phyloP scores from a whole-genome alignment of 257 asterid species.

The Petunia axillaris region DNA sequence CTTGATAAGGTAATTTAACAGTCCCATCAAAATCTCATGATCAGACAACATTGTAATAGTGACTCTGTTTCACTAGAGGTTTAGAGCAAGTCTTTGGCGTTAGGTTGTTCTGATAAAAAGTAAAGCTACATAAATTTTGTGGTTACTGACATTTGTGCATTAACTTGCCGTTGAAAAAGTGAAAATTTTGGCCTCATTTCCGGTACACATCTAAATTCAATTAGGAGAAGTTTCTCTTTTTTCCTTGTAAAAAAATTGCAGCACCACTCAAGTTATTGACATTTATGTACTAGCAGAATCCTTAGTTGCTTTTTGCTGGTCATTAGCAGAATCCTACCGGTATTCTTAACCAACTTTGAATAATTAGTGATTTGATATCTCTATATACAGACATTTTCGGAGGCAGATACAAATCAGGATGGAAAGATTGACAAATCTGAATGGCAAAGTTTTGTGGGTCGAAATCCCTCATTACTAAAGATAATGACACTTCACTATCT shows the following conservation, averaged over 20 bases:
- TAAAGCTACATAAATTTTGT: no score
- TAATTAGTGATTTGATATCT: constrained; percentile 15
- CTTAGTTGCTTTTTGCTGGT: not conserved
- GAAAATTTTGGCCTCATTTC: not conserved
- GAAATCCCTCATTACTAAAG: constrained; percentile 87
- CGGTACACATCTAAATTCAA: not conserved
- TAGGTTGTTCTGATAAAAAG: no score
- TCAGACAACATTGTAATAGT: not conserved
- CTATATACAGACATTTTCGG: constrained; percentile 70
- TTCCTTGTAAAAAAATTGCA: not conserved
- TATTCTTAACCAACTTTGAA: not conserved
- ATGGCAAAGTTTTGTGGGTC: constrained; percentile 78
- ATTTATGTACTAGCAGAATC: not conserved
- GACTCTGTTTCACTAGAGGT: not conserved
- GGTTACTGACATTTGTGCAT: no score
- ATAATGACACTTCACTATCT: constrained; percentile 93
- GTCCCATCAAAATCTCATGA: not conserved
- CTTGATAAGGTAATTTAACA: constrained; percentile 73
- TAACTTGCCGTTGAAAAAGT: no score
- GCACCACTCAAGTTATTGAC: not conserved
- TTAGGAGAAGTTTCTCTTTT: no score
- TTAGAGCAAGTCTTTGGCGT: not conserved
- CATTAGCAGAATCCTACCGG: not conserved
- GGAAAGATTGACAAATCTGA: constrained; percentile 91
- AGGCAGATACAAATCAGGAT: constrained; percentile 80